phyloP scores from a whole-genome alignment of 768 basidiomycete genomes.

The Inosperma sp. region DNA sequence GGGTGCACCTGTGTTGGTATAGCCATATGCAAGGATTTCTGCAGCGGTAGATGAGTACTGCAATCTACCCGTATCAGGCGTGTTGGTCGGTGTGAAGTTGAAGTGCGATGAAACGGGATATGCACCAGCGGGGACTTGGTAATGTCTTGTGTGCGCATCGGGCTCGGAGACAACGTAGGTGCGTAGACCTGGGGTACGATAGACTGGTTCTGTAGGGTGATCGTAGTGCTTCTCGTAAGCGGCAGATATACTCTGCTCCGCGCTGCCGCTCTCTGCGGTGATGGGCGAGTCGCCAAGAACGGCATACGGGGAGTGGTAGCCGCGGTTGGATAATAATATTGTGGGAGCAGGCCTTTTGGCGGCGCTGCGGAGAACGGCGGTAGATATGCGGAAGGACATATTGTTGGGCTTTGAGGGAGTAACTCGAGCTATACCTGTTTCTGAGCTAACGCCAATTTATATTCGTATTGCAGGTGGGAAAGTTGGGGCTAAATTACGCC shows the following conservation, averaged over 20 bases:
- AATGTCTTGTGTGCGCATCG: constrained; percentile 55
- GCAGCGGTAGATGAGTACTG: constrained; percentile 43
- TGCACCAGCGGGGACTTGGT: constrained; percentile 70
- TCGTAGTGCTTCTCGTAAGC: constrained; percentile 64
- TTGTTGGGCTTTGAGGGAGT: constrained; percentile 9
- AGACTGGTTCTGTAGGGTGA: constrained; percentile 43
- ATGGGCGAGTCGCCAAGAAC: constrained; percentile 41
- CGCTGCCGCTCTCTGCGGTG: constrained; percentile 43
- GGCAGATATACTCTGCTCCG: constrained; percentile 26
- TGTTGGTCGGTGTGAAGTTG: constrained; percentile 38
- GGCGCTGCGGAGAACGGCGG: constrained; percentile 21
- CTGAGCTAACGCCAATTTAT: constrained; percentile 10
- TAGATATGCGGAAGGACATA: constrained; percentile 33
- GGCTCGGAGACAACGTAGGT: constrained; percentile 75
- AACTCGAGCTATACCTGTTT: background rate
- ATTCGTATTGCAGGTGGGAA: constrained; percentile 22
- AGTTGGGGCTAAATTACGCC: constrained; percentile 17
- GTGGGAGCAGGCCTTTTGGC: constrained; percentile 19
- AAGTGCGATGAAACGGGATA: constrained; percentile 47
- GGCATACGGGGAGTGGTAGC: constrained; percentile 61
- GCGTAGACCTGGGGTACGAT: constrained; percentile 42
- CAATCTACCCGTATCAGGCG: constrained; percentile 32
- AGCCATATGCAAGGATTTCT: constrained; percentile 36
- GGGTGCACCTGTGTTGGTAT: constrained; percentile 39
- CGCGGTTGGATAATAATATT: constrained; percentile 30